Evolutionary conservation across 257 asterid species (phyloP).

Genomic region (Solanum tacnaense): DNA sequence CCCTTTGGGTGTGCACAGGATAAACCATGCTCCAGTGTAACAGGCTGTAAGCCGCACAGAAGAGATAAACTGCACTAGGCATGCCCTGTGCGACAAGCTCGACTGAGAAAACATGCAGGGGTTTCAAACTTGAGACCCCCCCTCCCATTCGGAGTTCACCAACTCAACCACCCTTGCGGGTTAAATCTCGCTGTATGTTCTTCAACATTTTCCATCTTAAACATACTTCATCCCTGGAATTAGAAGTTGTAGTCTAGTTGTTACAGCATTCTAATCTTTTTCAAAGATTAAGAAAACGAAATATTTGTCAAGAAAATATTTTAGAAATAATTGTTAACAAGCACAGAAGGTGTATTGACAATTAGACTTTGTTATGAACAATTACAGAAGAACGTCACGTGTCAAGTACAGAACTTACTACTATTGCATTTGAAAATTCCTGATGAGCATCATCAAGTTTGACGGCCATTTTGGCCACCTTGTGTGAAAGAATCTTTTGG

Average conservation of each 20-base stretch:
- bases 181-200: background rate
- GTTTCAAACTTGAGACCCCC: background rate
- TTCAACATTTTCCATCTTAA: background rate
- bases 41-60: background rate
- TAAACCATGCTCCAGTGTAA: background rate
- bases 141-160: background rate
- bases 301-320: background rate
- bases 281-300: background rate
- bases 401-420: slow-evolving; percentile 31
- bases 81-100: background rate
- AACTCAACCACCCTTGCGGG: background rate
- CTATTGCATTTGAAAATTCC: slow-evolving; percentile 64
- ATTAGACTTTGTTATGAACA: background rate
- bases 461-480: slow-evolving; percentile 68
- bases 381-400: background rate
- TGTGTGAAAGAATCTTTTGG: slow-evolving; percentile 61
- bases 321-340: background rate
- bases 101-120: background rate
- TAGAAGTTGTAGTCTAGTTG: background rate
- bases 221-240: background rate
- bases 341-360: background rate
- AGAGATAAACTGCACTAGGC: background rate
- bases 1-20: background rate
- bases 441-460: slow-evolving; percentile 74
- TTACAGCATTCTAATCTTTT: background rate